Percentiles rank a stretch among this genome's conserved stretches.
Conservation (phyloP, 1,284 basidiomycete species). For the Puccinia triticina region DNA sequence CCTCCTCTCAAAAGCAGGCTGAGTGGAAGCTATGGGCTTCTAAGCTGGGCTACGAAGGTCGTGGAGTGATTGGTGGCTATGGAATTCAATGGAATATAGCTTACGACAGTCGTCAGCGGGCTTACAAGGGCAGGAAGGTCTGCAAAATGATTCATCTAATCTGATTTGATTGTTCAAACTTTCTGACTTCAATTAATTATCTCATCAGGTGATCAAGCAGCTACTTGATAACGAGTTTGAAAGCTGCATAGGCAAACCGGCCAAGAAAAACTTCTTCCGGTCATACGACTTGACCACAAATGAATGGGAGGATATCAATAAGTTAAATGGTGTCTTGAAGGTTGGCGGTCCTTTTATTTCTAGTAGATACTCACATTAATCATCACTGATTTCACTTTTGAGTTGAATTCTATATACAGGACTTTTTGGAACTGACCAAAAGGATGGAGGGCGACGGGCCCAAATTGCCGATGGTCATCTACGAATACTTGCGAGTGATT, state of each 20-base stretch:
- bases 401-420: too few species aligned
- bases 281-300: neutral
- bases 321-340: neutral
- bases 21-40: neutral
- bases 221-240: conserved; percentile 3
- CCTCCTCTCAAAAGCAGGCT: neutral
- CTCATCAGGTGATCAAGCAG: conserved; percentile 23
- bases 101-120: conserved; percentile 2
- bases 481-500: too few species aligned
- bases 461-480: too few species aligned
- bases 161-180: too few species aligned
- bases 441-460: too few species aligned
- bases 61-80: neutral
- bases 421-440: too few species aligned
- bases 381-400: too few species aligned
- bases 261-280: neutral
- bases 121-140: neutral
- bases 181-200: too few species aligned
- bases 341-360: too few species aligned
- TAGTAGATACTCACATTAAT: too few species aligned
- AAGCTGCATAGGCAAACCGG: neutral
- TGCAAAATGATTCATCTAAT: too few species aligned
- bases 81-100: neutral
- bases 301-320: conserved; percentile 23
- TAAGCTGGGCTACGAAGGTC: neutral